Evolutionary conservation across 139 green algal genomes (phyloP).

Genomic region (Coccomyxa sp.): DNA sequence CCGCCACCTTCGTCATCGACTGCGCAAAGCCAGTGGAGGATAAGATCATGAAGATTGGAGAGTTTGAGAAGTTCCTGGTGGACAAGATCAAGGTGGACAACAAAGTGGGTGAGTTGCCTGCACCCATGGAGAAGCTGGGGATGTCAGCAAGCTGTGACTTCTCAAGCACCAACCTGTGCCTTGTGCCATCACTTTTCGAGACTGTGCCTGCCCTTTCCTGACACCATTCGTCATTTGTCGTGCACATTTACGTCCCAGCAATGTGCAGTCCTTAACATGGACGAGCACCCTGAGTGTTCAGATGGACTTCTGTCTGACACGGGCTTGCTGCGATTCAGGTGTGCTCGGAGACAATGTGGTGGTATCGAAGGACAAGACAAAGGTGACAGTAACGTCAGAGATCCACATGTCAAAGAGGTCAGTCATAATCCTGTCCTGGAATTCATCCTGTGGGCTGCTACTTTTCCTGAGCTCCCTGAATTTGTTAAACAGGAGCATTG

Average conservation of each 20-base stretch:
- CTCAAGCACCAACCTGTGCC: background rate
- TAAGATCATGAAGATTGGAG: slow-evolving; percentile 91
- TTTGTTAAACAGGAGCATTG: no score
- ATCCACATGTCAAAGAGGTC: slow-evolving; percentile 83
- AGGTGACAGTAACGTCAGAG: slow-evolving; percentile 82
- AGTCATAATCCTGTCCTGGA: background rate
- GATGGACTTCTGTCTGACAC: background rate
- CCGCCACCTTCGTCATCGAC: slow-evolving; percentile 83
- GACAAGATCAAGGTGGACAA: slow-evolving; percentile 96
- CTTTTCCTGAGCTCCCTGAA: no score
- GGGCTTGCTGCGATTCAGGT: slow-evolving; percentile 34
- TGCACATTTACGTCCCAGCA: background rate
- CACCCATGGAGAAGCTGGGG: background rate
- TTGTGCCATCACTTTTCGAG: no score
- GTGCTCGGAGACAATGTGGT: slow-evolving; percentile 84
- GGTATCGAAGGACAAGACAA: slow-evolving; percentile 85
- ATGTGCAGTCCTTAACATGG: background rate
- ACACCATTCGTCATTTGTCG: background rate
- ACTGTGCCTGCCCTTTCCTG: no score
- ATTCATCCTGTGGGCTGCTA: no score
- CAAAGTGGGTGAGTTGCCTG: slow-evolving; percentile 60
- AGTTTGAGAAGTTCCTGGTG: slow-evolving; percentile 97
- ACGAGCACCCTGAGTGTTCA: background rate
- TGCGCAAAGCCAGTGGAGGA: slow-evolving; percentile 89
- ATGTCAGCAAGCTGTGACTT: background rate